Base-by-base conservation (phyloP, 371 early-diverging fungal species). In the Mucor irregularis region DNA sequence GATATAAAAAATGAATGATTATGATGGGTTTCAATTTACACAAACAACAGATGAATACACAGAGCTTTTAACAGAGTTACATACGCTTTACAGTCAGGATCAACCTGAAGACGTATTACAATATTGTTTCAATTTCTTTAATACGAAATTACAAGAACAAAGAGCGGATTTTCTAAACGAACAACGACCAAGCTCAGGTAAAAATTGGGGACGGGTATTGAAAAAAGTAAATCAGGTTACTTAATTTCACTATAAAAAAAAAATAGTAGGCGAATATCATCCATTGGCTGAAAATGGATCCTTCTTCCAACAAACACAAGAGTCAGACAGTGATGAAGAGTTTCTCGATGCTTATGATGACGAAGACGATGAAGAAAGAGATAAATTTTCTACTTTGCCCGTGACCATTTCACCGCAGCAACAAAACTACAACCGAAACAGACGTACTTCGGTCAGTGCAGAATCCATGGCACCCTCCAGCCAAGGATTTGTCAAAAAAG, bases 401-500 rank as follows among this genome's bases (percentile, higher is more conserved):
- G 38, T 59, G 2, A 43, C 22, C 4, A 46, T 62, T 25, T 33
- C 71, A 42, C 31, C 56, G 16, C 65, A 73, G 37, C 80, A 81
- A 24, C 64, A 70, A 19, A 68, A 67, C 49, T 74, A 77, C 31
- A 80, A 79, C 59, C 69, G 81, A n/a, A 92, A 90, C 16, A 82
- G 98, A 37, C 91, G 98, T 53, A 90, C 92, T 33, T 93, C 93
- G 16, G 96, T 98, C 45, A 90, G 90, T 45, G 95, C 98, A 14
- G 96, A 96, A 73, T 93, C 94, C 21, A 94, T 96, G 90, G 88
- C 91, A 29, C 96, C 97, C 16, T 83, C 89, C 26, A 89, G 86
- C 49, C 82, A 78, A 21, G 83, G 86, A 53, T 92, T 83, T 68
- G 87, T 84, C 42, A 90, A 90, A 60, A 82, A 86, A 34, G 84